phyloP scores from a whole-genome alignment of 768 basidiomycete genomes.

The Serpula lacrymans region DNA sequence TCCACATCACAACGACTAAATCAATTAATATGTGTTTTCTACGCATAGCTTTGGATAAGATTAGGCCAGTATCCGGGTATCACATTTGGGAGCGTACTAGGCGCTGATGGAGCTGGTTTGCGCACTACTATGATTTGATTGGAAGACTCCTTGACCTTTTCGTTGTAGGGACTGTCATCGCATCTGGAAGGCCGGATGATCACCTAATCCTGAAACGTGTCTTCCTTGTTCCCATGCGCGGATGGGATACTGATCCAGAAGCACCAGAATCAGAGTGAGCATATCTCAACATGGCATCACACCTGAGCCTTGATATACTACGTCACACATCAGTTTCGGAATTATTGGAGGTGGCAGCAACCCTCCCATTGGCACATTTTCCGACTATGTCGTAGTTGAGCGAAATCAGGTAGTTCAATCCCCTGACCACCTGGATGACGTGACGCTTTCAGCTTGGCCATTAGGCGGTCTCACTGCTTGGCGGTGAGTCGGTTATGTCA shows the following conservation, averaged over 20 bases:
- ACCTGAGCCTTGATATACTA: conserved; percentile 6
- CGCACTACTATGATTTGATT: not conserved
- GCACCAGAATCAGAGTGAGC: conserved; percentile 64
- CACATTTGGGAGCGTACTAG: conserved; percentile 54
- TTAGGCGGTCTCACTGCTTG: conserved; percentile 78
- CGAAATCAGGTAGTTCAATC: conserved; percentile 63
- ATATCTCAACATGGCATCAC: not conserved
- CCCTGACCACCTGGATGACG: conserved; percentile 64
- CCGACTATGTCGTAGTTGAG: conserved; percentile 72
- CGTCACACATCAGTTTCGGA: conserved; percentile 58
- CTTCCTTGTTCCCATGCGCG: conserved; percentile 71
- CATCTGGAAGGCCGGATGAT: conserved; percentile 50
- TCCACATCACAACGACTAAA: not conserved
- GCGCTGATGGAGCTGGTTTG: conserved; percentile 73
- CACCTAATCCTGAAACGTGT: conserved; percentile 60
- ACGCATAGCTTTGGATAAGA: conserved; percentile 66
- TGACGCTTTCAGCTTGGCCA: conserved; percentile 75
- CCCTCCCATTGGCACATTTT: conserved; percentile 66
- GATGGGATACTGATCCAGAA: conserved; percentile 66
- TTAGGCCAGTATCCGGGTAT: conserved; percentile 67
- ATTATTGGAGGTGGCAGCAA: conserved; percentile 59
- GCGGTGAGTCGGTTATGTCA: conserved; percentile 48
- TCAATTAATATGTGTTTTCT: not conserved
- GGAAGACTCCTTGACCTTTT: not conserved
- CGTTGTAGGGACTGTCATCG: conserved; percentile 56